These are phyloP conservation scores for Naumovozyma dairenensis DNA, from an alignment of 805 yeast species.

Conservation along the genomic window DNA sequence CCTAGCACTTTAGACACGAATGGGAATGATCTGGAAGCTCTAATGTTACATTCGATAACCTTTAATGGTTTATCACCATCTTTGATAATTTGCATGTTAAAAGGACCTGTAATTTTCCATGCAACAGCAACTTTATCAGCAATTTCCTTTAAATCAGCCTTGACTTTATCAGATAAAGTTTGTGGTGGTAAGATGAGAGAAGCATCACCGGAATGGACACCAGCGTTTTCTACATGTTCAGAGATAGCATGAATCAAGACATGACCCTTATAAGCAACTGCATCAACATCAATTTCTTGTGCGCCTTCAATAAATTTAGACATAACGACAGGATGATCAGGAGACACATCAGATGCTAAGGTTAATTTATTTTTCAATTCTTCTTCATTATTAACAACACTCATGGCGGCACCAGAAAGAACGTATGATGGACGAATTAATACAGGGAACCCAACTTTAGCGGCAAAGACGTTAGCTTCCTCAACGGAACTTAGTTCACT, in stretches of 20 bases:
- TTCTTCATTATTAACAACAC: conserved; percentile 68
- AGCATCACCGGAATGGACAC: conserved; percentile 98
- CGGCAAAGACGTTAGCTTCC: conserved; percentile 81
- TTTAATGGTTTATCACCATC: conserved; percentile 62
- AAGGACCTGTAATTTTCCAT: conserved; percentile 95
- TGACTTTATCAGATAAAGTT: conserved; percentile 50
- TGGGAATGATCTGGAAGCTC: conserved; percentile 99
- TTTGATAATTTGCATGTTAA: conserved; percentile 94
- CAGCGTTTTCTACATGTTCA: conserved; percentile 97
- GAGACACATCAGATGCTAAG: conserved; percentile 84
- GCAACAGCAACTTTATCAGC: conserved; percentile 92
- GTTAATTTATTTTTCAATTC: conserved; percentile 77
- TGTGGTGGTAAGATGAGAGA: conserved; percentile 92
- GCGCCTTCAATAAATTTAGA: conserved; percentile 95
- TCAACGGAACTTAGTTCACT: conserved; percentile 80
- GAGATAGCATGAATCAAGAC: conserved; percentile 91
- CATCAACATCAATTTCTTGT: conserved; percentile 94
- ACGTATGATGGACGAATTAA: conserved; percentile 96
- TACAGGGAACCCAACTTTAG: conserved; percentile 85
- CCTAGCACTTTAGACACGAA: conserved; percentile 97
- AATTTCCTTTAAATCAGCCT: conserved; percentile 71
- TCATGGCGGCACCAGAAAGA: conserved; percentile 97
- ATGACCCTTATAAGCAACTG: conserved; percentile 82
- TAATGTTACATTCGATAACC: conserved; percentile 96
- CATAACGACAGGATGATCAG: conserved; percentile 95